Base-by-base conservation (phyloP, 164 flowering plant species). In the Vitis amurensis region DNA sequence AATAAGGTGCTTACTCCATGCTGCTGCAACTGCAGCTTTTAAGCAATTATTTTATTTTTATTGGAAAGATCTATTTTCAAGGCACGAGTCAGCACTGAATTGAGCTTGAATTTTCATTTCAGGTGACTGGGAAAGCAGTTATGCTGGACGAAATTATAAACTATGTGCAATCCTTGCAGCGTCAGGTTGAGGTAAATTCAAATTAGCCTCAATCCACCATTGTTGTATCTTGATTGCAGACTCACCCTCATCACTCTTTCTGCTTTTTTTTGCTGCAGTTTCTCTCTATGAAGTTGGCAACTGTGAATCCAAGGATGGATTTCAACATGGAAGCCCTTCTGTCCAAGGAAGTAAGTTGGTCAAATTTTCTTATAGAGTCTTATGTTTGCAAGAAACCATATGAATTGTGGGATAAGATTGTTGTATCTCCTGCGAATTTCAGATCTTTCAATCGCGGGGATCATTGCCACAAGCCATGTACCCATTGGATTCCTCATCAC, bases 81-180 rank as follows among this genome's bases (percentile, higher is more conserved):
- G 44, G 44, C 44, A 37, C 1, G n/a, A 14, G 29, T 19, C 27
- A 23, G 27, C 27, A 23, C 49, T 64, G 30, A 77, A 37, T 73
- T 66, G 57, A 56, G 14, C 50, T 66, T 64, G 44, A 61, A 67
- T 64, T 75, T 47, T 48, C 13, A 12, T 59, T 75, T 3, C 72
- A 93, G 98, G 93, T 94, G 4, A 94, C 97, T 37, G 99, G 99
- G 12, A 94, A 94, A 79, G 99, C 99, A 50, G 86, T 92, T 14
- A 94, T 94, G 98, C 87, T 94, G 3, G 98, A 94, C 69, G 98
- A 94, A 68, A 94, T 94, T 63, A 94, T 94, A 50, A 94, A 94
- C 78, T 94, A 94, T 68, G 98, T 94, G 31, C 98, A 92, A 77
- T 92, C 98, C 11, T 78, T 94, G 78, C 98, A 94, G 69, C 84